Conservation (phyloP, 345 rosid genomes). For the Euphorbia peplus region DNA sequence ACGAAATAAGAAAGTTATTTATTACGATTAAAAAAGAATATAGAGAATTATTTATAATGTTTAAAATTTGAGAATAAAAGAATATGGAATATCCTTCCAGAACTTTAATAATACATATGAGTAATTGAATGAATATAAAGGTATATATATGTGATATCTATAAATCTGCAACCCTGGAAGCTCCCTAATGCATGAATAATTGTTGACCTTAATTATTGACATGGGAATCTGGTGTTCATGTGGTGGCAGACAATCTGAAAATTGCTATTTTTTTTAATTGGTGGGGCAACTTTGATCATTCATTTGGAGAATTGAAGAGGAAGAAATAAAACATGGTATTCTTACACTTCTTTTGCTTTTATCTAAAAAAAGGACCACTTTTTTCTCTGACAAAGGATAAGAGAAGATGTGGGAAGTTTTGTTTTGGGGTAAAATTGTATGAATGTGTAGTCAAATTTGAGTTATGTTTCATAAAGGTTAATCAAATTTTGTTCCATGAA, state of each 20-base stretch:
- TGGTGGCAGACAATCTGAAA: conserved; percentile 28
- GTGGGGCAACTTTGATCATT: conserved; percentile 4
- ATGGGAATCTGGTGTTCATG: conserved; percentile 24
- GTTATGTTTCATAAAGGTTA: too few species aligned
- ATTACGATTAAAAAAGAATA: too few species aligned
- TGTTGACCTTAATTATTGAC: conserved; percentile 14
- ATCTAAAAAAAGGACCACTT: neutral
- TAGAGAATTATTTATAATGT: too few species aligned
- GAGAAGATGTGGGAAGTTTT: too few species aligned
- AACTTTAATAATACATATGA: neutral
- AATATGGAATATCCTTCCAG: conserved; percentile 17
- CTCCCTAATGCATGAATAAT: neutral
- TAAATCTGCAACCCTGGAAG: neutral
- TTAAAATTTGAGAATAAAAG: too few species aligned
- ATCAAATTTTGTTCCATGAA: too few species aligned
- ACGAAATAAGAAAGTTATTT: too few species aligned
- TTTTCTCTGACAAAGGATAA: too few species aligned
- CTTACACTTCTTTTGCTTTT: neutral
- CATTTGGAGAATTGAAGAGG: neutral
- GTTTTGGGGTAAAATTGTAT: too few species aligned
- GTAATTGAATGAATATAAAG: neutral
- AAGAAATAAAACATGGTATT: neutral
- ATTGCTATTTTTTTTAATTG: neutral
- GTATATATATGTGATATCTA: neutral
- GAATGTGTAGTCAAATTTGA: too few species aligned